Conservation (phyloP, 306 rosid genomes). For the Betula pendula region DNA sequence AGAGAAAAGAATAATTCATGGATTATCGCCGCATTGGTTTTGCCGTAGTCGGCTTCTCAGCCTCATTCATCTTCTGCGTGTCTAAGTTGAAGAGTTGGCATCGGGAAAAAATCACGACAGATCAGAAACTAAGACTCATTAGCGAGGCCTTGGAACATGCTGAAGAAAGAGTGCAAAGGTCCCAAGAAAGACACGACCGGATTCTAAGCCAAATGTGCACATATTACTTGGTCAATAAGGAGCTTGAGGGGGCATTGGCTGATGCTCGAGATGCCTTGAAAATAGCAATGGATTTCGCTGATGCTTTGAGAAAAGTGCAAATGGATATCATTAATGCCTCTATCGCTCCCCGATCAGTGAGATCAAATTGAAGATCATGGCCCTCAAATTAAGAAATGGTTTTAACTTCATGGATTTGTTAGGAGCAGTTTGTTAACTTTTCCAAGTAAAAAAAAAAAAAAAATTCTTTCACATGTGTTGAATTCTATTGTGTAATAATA, state of each 20-base stretch:
- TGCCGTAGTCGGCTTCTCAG: slow-evolving; percentile 51
- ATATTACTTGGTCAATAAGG: slow-evolving; percentile 48
- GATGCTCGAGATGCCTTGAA: slow-evolving; percentile 49
- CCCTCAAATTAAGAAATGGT: no score
- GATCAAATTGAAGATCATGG: no score
- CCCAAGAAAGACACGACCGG: slow-evolving; percentile 58
- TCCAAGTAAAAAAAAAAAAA: no score
- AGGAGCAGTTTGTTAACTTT: no score
- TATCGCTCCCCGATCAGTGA: no score
- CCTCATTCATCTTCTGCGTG: slow-evolving; percentile 40
- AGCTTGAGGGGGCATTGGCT: slow-evolving; percentile 45
- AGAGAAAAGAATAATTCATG: slow-evolving; percentile 20
- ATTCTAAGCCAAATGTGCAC: slow-evolving; percentile 45
- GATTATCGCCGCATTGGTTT: slow-evolving; percentile 25
- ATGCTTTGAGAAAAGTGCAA: slow-evolving; percentile 51
- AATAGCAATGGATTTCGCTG: slow-evolving; percentile 51
- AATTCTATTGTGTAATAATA: no score
- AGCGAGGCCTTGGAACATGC: slow-evolving; percentile 57
- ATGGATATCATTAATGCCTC: slow-evolving; percentile 34
- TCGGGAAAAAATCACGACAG: slow-evolving; percentile 27
- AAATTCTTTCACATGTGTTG: no score
- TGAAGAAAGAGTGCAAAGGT: slow-evolving; percentile 52
- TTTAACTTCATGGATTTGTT: no score
- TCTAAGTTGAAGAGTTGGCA: slow-evolving; percentile 47
- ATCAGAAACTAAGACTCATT: slow-evolving; percentile 50